Evolutionary conservation across 352 stramenopile genomes (phyloP).

Genomic region (Blastocystis sp.): DNA sequence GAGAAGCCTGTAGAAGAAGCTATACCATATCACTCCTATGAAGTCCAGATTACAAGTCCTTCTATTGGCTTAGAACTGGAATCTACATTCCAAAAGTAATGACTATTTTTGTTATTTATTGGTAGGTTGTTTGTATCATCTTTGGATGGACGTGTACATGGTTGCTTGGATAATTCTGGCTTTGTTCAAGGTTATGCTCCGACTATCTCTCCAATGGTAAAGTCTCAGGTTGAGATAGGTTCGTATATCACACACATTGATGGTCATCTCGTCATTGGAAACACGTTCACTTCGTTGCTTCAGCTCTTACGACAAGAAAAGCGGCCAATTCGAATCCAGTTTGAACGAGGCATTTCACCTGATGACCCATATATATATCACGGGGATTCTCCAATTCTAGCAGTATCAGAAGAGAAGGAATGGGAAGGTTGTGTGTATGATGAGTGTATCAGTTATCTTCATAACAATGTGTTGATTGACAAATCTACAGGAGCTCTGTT

Average conservation of each 20-base stretch:
- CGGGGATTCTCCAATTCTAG: background rate
- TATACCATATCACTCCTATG: slow-evolving; percentile 23
- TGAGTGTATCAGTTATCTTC: background rate
- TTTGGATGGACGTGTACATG: slow-evolving; percentile 34
- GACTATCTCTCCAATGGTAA: background rate
- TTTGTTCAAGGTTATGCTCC: background rate
- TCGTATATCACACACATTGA: slow-evolving; percentile 41
- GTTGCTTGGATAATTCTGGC: slow-evolving; percentile 28
- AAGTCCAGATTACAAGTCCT: background rate
- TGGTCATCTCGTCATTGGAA: slow-evolving; percentile 44
- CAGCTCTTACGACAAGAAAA: slow-evolving; percentile 23
- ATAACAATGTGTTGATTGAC: slow-evolving; percentile 19
- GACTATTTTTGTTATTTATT: background rate
- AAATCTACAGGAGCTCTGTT: background rate
- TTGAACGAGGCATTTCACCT: background rate
- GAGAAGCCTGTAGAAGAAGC: background rate
- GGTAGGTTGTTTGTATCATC: background rate
- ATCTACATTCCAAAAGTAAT: slow-evolving; percentile 26
- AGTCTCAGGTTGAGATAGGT: background rate
- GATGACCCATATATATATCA: slow-evolving; percentile 42
- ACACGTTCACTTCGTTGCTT: slow-evolving; percentile 34
- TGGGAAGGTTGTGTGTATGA: background rate
- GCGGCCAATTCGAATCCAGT: slow-evolving; percentile 12
- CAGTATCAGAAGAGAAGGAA: slow-evolving; percentile 24
- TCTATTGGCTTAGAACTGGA: slow-evolving; percentile 40